A percentile compares a stretch with the other conserved stretches of the same genome.
Evolutionary conservation across 768 basidiomycete species (phyloP).

Genomic region (Xanthoconium stramineum): DNA sequence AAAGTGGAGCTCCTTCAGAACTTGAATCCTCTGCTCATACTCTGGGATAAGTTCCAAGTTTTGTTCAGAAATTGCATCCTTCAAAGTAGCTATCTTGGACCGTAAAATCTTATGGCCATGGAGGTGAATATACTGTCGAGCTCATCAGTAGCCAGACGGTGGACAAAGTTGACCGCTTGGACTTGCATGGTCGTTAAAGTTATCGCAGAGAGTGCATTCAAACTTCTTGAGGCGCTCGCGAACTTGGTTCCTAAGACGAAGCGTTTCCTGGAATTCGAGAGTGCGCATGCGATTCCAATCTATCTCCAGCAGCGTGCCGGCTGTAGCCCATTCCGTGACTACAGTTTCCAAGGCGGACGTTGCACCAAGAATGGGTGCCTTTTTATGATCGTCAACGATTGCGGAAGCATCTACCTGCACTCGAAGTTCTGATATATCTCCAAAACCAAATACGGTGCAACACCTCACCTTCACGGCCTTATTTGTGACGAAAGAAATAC

Average conservation of each 20-base stretch:
- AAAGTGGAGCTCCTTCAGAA: constrained; percentile 87
- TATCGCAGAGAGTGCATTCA: constrained; percentile 55
- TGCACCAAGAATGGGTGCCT: constrained; percentile 58
- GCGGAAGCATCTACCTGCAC: constrained; percentile 64
- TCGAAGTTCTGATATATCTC: background rate
- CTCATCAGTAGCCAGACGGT: constrained; percentile 8
- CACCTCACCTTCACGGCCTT: constrained; percentile 77
- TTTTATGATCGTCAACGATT: constrained; percentile 65
- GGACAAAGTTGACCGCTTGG: background rate
- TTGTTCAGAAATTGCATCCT: constrained; percentile 89
- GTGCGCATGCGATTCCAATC: constrained; percentile 81
- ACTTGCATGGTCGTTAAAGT: constrained; percentile 78
- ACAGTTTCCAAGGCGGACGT: constrained; percentile 47
- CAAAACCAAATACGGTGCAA: constrained; percentile 21
- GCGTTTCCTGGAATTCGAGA: constrained; percentile 88
- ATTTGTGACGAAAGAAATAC: constrained; percentile 73
- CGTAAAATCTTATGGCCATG: constrained; percentile 77
- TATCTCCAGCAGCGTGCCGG: constrained; percentile 59
- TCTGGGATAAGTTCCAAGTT: constrained; percentile 96
- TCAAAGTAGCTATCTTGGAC: constrained; percentile 72
- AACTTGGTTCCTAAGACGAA: constrained; percentile 57
- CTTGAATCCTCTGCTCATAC: constrained; percentile 91
- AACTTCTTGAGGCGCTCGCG: constrained; percentile 40
- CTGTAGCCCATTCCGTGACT: constrained; percentile 55
- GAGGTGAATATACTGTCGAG: constrained; percentile 62